Evolutionary conservation across 441 rosid species (phyloP).

Genomic region (Brassica balearica): DNA sequence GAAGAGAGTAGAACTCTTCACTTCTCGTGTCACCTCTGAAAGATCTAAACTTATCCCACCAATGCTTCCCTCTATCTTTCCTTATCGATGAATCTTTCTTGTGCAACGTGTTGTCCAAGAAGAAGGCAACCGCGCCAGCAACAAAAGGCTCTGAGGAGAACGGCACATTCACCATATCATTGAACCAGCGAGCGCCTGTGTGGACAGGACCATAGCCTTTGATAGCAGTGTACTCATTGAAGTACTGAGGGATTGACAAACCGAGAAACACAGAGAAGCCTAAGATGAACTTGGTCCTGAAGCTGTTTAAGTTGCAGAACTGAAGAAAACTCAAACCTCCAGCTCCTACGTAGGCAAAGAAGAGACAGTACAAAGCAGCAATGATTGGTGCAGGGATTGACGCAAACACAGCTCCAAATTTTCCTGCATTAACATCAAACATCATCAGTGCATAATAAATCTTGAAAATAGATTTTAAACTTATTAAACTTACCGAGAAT

Average conservation of each 20-base stretch:
- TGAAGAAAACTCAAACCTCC: slow-evolving; percentile 82
- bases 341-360: slow-evolving; percentile 79
- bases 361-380: slow-evolving; percentile 85
- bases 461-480: slow-evolving; percentile 10
- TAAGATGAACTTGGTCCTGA: slow-evolving; percentile 76
- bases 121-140: slow-evolving; percentile 73
- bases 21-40: slow-evolving; percentile 62
- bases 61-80: slow-evolving; percentile 80
- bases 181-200: slow-evolving; percentile 92
- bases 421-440: slow-evolving; percentile 54
- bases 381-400: slow-evolving; percentile 86
- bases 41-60: slow-evolving; percentile 71
- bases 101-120: slow-evolving; percentile 69
- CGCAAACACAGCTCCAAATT: slow-evolving; percentile 94
- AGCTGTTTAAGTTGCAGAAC: slow-evolving; percentile 83
- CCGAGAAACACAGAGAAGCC: slow-evolving; percentile 88
- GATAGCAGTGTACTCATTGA: slow-evolving; percentile 85
- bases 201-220: slow-evolving; percentile 89
- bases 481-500: slow-evolving; percentile 61
- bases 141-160: slow-evolving; percentile 84
- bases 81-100: slow-evolving; percentile 58
- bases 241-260: slow-evolving; percentile 86
- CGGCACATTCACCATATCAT: slow-evolving; percentile 88
- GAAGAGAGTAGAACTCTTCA: slow-evolving; percentile 66
- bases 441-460: slow-evolving; percentile 11